phyloP scores from a whole-genome alignment of 73 alveolate species.

The Paramecium sexaurelia region DNA sequence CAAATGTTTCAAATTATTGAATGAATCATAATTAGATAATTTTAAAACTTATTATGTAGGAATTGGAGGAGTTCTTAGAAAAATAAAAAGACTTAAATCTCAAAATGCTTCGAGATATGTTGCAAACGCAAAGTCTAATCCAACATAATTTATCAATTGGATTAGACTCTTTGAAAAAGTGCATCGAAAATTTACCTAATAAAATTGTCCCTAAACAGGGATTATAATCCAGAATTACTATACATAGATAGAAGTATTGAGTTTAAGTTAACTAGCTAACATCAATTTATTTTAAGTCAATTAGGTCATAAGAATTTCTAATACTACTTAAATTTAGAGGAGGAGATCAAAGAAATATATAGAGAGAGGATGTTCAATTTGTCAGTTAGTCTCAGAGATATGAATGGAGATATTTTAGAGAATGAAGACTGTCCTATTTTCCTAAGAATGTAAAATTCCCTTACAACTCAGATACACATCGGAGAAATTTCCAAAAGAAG shows the following conservation, averaged over 20 bases:
- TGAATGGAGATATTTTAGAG: background rate
- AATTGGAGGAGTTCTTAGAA: conserved; percentile 29
- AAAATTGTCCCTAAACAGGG: background rate
- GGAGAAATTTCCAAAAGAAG: conserved; percentile 49
- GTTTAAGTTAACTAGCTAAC: background rate
- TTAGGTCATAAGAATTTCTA: background rate
- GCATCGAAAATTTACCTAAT: background rate
- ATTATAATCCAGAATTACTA: background rate
- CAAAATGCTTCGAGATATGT: background rate
- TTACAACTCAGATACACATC: conserved; percentile 22
- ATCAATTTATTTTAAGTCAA: background rate
- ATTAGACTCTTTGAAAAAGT: conserved; percentile 25
- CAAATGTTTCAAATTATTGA: background rate
- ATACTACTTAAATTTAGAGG: background rate
- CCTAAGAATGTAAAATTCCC: background rate
- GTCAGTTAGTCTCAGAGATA: background rate
- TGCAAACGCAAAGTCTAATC: background rate
- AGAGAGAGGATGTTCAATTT: conserved; percentile 31
- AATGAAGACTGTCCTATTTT: conserved; percentile 36
- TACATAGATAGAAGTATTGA: background rate
- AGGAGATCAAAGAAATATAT: background rate
- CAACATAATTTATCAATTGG: conserved; percentile 9
- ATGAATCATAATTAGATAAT: background rate
- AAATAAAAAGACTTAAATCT: conserved; percentile 10
- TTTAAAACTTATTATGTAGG: conserved; percentile 1